Conservation (phyloP, 495 filamentous ascomycete species). For the Penicillium parvum region DNA sequence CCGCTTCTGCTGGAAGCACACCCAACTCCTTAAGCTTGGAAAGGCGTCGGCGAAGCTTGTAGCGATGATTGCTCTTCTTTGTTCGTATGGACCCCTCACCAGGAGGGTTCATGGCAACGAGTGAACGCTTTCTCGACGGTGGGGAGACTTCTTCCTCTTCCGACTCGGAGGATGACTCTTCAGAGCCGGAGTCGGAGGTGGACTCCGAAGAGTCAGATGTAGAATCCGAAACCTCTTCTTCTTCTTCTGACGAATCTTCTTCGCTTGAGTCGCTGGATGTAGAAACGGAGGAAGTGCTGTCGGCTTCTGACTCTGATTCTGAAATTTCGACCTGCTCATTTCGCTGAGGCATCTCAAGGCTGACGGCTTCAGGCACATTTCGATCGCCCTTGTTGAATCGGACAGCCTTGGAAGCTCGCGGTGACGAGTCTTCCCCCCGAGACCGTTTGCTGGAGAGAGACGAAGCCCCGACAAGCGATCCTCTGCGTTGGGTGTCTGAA, state of each 20-base stretch:
- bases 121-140: neutral
- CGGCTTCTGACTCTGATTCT: slow-evolving; percentile 11
- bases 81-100: slow-evolving; percentile 47
- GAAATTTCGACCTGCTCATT: neutral
- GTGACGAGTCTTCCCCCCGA: slow-evolving; percentile 20
- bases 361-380: slow-evolving; percentile 2
- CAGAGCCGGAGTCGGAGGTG: slow-evolving; percentile 20
- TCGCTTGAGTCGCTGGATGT: slow-evolving; percentile 1
- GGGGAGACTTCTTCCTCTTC: slow-evolving; percentile 17
- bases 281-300: slow-evolving; percentile 13
- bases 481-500: slow-evolving; percentile 7
- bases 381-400: slow-evolving; percentile 25
- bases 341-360: neutral
- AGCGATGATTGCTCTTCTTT: slow-evolving; percentile 51
- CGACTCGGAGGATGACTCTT: slow-evolving; percentile 28
- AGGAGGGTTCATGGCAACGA: slow-evolving; percentile 23
- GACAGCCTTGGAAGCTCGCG: slow-evolving; percentile 32
- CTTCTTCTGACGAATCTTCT: slow-evolving; percentile 19
- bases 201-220: slow-evolving; percentile 30
- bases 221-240: slow-evolving; percentile 10
- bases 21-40: slow-evolving; percentile 48
- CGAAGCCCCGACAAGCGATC: slow-evolving; percentile 17
- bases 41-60: slow-evolving; percentile 44
- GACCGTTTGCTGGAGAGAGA: slow-evolving; percentile 28
- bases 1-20: slow-evolving; percentile 44